phyloP scores from a whole-genome alignment of 169 alveolate genomes.

The Eimeria zaria region DNA sequence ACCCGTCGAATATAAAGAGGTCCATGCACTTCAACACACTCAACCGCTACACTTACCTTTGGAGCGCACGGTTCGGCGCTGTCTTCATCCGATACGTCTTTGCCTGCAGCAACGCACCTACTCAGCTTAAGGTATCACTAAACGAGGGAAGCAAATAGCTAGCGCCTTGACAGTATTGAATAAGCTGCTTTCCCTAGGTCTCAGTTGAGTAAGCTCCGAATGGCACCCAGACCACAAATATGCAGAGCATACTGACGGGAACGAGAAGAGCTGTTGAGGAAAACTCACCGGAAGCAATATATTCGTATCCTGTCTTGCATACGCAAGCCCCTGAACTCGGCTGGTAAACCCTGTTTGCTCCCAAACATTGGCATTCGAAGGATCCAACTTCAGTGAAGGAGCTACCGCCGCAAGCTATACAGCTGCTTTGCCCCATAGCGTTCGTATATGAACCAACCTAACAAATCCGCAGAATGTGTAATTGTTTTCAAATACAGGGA shows the following conservation, averaged over 20 bases:
- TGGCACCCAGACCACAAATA: background rate
- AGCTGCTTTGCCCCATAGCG: slow-evolving; percentile 31
- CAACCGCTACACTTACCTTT: background rate
- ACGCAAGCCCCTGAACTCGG: slow-evolving; percentile 40
- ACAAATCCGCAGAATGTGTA: background rate
- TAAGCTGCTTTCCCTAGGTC: background rate
- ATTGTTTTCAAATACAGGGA: background rate
- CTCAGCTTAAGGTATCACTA: background rate
- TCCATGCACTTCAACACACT: background rate
- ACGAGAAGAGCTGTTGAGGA: background rate
- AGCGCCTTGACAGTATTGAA: background rate
- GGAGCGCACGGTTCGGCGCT: slow-evolving; percentile 44
- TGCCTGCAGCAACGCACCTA: slow-evolving; percentile 28
- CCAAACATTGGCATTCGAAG: slow-evolving; percentile 42
- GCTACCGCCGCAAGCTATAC: slow-evolving; percentile 56
- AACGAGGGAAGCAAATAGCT: background rate
- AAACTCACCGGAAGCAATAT: background rate
- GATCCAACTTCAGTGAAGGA: slow-evolving; percentile 42
- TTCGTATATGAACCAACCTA: slow-evolving; percentile 43
- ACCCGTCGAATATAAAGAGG: background rate
- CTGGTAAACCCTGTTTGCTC: slow-evolving; percentile 63
- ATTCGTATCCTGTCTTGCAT: slow-evolving; percentile 43
- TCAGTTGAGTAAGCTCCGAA: background rate
- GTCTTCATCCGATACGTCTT: slow-evolving; percentile 51
- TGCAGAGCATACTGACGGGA: background rate